phyloP scores from a whole-genome alignment of 2,329 filamentous ascomycete genomes.

The Leptographium wingfieldii region DNA sequence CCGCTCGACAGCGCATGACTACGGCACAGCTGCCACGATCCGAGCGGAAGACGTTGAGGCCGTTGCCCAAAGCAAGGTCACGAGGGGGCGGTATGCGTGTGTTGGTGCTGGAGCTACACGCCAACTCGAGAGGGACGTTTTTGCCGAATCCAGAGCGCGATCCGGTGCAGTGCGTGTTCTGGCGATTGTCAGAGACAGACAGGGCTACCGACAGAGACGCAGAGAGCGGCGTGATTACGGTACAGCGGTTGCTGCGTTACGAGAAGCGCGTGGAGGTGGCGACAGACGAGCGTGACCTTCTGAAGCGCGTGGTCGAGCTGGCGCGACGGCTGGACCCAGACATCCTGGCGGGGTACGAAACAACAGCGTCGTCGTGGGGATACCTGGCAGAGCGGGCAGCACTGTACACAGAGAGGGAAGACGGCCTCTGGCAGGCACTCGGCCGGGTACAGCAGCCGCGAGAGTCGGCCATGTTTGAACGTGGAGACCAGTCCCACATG shows the following conservation, averaged over 20 bases:
- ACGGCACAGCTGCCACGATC: not conserved
- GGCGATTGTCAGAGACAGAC: conserved; percentile 55
- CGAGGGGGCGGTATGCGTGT: conserved; percentile 68
- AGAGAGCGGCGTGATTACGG: conserved; percentile 57
- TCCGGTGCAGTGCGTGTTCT: conserved; percentile 79
- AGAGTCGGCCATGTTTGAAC: conserved; percentile 22
- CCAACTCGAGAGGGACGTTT: conserved; percentile 70
- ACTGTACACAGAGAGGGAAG: conserved; percentile 35
- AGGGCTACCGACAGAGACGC: conserved; percentile 20
- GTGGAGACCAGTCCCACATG: conserved; percentile 51
- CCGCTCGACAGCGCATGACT: not conserved
- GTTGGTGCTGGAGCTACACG: conserved; percentile 87
- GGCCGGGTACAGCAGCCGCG: conserved; percentile 49
- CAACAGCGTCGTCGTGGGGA: conserved; percentile 88
- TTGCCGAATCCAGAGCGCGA: conserved; percentile 86
- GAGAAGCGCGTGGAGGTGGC: conserved; percentile 53
- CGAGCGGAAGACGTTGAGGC: not conserved
- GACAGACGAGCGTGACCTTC: conserved; percentile 74
- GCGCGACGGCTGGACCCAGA: conserved; percentile 80
- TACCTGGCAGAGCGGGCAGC: conserved; percentile 85
- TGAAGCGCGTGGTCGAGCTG: conserved; percentile 76
- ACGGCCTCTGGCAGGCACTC: conserved; percentile 66
- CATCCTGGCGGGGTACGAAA: conserved; percentile 87
- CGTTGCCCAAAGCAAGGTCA: not conserved
- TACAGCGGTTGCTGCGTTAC: conserved; percentile 45